Evolutionary conservation across 2,329 filamentous ascomycete genomes (phyloP).

Genomic region (Didymella arachidicola): DNA sequence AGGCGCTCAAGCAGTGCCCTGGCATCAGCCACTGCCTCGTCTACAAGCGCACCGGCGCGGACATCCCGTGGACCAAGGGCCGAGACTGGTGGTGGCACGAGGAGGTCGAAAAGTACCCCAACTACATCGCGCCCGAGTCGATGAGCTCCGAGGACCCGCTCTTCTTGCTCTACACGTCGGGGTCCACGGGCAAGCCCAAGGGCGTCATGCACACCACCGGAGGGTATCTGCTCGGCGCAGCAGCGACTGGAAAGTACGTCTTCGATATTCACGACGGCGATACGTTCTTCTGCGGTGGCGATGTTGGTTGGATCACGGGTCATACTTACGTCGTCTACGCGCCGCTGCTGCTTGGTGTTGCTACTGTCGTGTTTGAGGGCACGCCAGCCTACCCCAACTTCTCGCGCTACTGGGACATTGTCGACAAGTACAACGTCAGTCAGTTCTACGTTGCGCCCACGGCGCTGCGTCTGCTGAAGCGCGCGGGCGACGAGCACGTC

Average conservation of each 20-base stretch:
- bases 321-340: slow-evolving; percentile 99
- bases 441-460: slow-evolving; percentile 99
- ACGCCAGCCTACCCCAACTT: slow-evolving; percentile 98
- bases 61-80: slow-evolving; percentile 87
- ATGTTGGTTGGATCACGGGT: slow-evolving; percentile 98
- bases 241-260: slow-evolving; percentile 95
- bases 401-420: slow-evolving; percentile 98
- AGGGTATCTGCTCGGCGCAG: slow-evolving; percentile 93
- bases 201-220: slow-evolving; percentile 97
- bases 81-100: slow-evolving; percentile 99
- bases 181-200: slow-evolving; percentile 98
- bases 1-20: slow-evolving; percentile 94
- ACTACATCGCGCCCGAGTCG: slow-evolving; percentile 86
- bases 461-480: slow-evolving; percentile 90
- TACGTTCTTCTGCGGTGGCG: slow-evolving; percentile 95
- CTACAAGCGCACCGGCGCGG: slow-evolving; percentile 92
- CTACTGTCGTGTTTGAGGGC: slow-evolving; percentile 96
- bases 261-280: slow-evolving; percentile 97
- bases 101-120: slow-evolving; percentile 95
- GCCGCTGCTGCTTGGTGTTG: slow-evolving; percentile 87
- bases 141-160: slow-evolving; percentile 95
- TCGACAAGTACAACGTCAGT: slow-evolving; percentile 91
- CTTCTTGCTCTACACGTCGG: slow-evolving; percentile 97
- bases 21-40: slow-evolving; percentile 86
- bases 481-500: slow-evolving; percentile 91